Evolutionary conservation across 371 early-diverging fungal genomes (phyloP).

Genomic region (Rhizomucor miehei): DNA sequence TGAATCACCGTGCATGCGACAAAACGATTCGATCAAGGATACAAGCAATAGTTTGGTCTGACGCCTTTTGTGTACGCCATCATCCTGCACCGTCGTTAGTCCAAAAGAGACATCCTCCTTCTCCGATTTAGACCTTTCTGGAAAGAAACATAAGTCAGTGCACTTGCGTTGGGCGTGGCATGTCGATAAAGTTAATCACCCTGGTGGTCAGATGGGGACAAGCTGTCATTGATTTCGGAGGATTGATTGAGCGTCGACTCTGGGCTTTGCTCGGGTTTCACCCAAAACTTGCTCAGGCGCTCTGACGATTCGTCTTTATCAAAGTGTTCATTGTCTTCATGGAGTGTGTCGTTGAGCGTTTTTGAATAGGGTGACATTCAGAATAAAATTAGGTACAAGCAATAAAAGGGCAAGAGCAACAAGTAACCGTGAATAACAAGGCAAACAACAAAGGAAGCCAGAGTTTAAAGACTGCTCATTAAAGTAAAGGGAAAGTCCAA

Average conservation of each 20-base stretch:
- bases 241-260: constrained; percentile 2
- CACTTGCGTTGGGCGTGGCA: not conserved
- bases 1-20: constrained; percentile 78
- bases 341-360: no score
- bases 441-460: no score
- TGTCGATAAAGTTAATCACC: not conserved
- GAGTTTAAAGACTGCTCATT: no score
- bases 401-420: no score
- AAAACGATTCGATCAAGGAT: constrained; percentile 80
- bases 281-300: constrained; percentile 18
- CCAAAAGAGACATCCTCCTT: not conserved
- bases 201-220: not conserved
- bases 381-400: no score
- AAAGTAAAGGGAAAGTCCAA: no score
- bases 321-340: no score
- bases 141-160: constrained; percentile 3
- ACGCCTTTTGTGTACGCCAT: constrained; percentile 34
- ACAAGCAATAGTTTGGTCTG: constrained; percentile 74
- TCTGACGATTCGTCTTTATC: not conserved
- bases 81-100: constrained; percentile 1
- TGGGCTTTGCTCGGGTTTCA: constrained; percentile 5
- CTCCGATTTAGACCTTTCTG: constrained; percentile 17
- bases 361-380: no score
- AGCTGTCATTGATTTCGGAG: not conserved
- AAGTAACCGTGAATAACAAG: no score